Percentiles rank a stretch among this genome's conserved stretches.
These are phyloP conservation scores for Cadophora gregata DNA, from an alignment of 2,329 filamentous ascomycete genomes.

Conservation along the genomic window DNA sequence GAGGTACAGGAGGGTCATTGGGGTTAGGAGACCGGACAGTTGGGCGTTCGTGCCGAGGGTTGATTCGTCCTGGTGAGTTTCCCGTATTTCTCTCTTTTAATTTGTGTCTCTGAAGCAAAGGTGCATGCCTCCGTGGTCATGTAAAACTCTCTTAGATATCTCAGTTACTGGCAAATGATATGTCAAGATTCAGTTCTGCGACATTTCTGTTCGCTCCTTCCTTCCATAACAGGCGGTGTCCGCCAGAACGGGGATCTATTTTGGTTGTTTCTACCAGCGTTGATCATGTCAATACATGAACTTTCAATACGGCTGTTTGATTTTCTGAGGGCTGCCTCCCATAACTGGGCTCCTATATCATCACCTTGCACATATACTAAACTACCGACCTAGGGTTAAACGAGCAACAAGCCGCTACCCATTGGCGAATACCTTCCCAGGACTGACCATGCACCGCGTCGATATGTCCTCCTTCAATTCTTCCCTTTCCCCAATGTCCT, in stretches of 20 bases:
- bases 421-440: conserved; percentile 34
- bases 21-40: conserved; percentile 13
- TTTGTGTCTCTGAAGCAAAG: not conserved
- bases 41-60: conserved; percentile 24
- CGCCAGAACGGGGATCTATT: not conserved
- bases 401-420: conserved; percentile 12
- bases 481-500: conserved; percentile 34
- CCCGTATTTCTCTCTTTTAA: not conserved
- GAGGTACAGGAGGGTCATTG: conserved; percentile 26
- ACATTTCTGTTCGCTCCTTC: not conserved
- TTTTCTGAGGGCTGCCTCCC: too few relatives aligned
- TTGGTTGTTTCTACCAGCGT: not conserved
- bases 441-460: conserved; percentile 55
- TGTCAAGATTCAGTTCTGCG: not conserved
- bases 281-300: not conserved
- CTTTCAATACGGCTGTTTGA: not conserved
- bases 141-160: not conserved
- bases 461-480: conserved; percentile 57
- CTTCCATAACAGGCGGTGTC: not conserved
- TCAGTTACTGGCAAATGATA: not conserved
- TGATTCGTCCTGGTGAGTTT: conserved; percentile 36
- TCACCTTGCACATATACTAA: not conserved
- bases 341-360: not conserved
- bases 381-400: conserved; percentile 8
- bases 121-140: not conserved